phyloP scores from a whole-genome alignment of 2,329 filamentous ascomycete genomes.

The Chaetomium strumarium region DNA sequence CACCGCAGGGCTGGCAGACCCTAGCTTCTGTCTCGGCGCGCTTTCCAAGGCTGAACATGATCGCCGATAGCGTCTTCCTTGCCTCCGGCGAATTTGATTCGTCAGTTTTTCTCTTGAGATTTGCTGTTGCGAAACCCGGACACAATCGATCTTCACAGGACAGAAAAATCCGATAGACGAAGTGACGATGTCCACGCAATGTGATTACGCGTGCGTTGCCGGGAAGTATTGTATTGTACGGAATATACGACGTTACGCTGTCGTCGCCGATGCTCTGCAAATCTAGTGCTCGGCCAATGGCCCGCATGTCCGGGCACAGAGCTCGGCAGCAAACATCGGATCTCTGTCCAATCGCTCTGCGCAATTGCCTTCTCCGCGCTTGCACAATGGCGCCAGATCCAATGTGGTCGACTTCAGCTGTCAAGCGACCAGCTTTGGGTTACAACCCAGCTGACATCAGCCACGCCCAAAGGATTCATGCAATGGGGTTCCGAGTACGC shows the following conservation, averaged over 20 bases:
- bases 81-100: slow-evolving; percentile 7
- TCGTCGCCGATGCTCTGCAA: slow-evolving; percentile 2
- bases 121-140: slow-evolving; percentile 10
- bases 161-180: neutral
- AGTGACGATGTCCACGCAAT: slow-evolving; percentile 1
- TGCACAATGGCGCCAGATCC: slow-evolving; percentile 11
- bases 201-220: slow-evolving; percentile 18
- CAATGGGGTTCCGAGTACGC: slow-evolving; percentile 12
- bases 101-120: neutral
- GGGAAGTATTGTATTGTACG: neutral
- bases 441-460: slow-evolving; percentile 20
- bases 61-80: slow-evolving; percentile 16
- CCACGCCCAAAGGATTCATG: slow-evolving; percentile 10
- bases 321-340: slow-evolving; percentile 14
- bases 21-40: slow-evolving; percentile 11
- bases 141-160: slow-evolving; percentile 5
- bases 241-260: neutral
- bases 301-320: slow-evolving; percentile 17
- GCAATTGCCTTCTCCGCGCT: slow-evolving; percentile 10
- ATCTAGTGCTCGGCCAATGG: slow-evolving; percentile 8
- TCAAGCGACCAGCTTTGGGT: slow-evolving; percentile 14
- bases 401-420: slow-evolving; percentile 10
- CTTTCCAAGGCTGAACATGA: slow-evolving; percentile 22
- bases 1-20: slow-evolving; percentile 14
- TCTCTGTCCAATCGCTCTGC: slow-evolving; percentile 17